These are phyloP conservation scores for Fusarium keratoplasticum DNA, from an alignment of 2,329 filamentous ascomycete genomes.

Conservation along the genomic window DNA sequence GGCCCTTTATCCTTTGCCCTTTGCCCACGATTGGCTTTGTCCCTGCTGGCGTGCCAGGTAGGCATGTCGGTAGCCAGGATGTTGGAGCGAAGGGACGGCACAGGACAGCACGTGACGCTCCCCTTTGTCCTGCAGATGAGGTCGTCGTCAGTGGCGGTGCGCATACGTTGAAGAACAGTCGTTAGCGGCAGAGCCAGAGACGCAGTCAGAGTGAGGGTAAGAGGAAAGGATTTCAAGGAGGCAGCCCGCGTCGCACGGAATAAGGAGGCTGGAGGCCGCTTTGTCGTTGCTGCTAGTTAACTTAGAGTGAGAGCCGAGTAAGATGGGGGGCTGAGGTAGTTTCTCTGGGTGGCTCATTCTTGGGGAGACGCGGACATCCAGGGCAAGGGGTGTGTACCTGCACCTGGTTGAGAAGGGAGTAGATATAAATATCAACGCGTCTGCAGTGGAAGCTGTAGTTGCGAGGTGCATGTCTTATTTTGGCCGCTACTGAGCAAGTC, in stretches of 20 bases:
- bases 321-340: constrained; percentile 26
- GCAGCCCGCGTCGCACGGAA: constrained; percentile 23
- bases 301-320: not conserved
- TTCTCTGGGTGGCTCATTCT: constrained; percentile 5
- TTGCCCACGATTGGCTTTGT: not conserved
- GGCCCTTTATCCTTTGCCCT: not conserved
- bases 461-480: not conserved
- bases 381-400: not conserved
- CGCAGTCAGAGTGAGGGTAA: not conserved
- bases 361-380: not conserved
- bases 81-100: not conserved
- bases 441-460: not conserved
- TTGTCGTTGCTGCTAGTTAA: constrained; percentile 16
- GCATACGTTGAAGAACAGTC: not conserved
- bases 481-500: not conserved
- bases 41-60: not conserved
- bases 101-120: not conserved
- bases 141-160: not conserved
- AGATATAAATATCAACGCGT: not conserved
- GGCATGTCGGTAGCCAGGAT: not conserved
- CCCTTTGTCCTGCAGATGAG: not conserved
- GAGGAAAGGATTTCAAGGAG: constrained; percentile 10
- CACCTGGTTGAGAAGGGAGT: not conserved
- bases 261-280: constrained; percentile 19
- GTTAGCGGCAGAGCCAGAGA: not conserved